Percentiles rank a stretch among this genome's conserved stretches.
Evolutionary conservation across 371 early-diverging fungal species (phyloP).

Genomic region (Mucor racemosus): DNA sequence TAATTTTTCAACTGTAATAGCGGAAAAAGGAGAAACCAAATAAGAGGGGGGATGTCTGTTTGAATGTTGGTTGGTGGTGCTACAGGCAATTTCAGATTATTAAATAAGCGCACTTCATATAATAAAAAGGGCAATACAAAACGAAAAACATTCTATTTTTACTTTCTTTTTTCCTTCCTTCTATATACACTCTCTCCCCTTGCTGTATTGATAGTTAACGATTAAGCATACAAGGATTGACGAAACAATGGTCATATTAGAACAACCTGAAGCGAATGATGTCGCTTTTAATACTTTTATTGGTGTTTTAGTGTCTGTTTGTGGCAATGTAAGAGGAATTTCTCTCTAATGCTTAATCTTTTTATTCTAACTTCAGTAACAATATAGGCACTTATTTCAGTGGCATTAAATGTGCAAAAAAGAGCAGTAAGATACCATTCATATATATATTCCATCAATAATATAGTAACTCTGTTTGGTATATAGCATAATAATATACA

Average conservation of each 20-base stretch:
- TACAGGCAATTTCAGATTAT: not conserved
- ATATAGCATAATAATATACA: conserved; percentile 53
- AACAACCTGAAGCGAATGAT: conserved; percentile 9
- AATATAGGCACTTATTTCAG: conserved; percentile 64
- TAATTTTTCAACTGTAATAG: not conserved
- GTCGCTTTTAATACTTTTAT: conserved; percentile 57
- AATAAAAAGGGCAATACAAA: not conserved
- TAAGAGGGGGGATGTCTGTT: not conserved
- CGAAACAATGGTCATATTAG: not conserved
- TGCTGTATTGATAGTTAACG: not conserved
- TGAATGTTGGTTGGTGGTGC: not conserved
- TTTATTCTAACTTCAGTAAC: conserved; percentile 3
- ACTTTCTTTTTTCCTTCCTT: not conserved
- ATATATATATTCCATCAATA: not conserved
- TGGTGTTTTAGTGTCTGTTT: conserved; percentile 65
- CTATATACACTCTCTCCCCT: not conserved
- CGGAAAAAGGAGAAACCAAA: conserved; percentile 2
- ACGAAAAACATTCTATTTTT: conserved; percentile 1
- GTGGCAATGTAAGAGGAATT: conserved; percentile 59
- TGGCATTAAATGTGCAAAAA: conserved; percentile 75
- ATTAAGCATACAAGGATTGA: not conserved
- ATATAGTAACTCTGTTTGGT: not conserved
- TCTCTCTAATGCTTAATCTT: not conserved
- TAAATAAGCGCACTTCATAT: not conserved
- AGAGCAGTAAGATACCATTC: conserved; percentile 52